Percentiles rank a stretch among this genome's conserved stretches.
Evolutionary conservation across 768 basidiomycete genomes (phyloP).

Genomic region (Thelephora ganbajun): DNA sequence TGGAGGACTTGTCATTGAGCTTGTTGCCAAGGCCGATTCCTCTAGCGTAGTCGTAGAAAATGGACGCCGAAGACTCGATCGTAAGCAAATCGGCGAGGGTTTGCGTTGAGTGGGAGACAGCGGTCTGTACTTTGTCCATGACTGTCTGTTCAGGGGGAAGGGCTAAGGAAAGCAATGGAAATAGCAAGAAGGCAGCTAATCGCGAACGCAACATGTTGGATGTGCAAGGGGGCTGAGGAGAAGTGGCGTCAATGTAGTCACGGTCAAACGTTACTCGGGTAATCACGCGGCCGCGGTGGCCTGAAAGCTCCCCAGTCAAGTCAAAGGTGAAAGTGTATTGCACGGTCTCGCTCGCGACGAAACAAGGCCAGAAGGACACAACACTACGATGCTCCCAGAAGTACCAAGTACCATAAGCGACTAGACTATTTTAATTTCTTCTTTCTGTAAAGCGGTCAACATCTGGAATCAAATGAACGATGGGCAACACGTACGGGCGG

Average conservation of each 20-base stretch:
- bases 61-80: constrained; percentile 59
- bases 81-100: constrained; percentile 67
- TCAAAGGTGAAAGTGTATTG: too few species aligned
- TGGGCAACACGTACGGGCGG: constrained; percentile 54
- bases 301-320: too few species aligned
- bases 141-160: background rate
- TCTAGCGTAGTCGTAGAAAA: constrained; percentile 75
- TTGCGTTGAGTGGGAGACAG: constrained; percentile 31
- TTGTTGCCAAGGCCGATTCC: constrained; percentile 47
- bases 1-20: constrained; percentile 21
- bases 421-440: constrained; percentile 85
- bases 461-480: constrained; percentile 1
- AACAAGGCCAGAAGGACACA: too few species aligned
- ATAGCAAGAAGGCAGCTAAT: too few species aligned
- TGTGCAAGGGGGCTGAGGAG: too few species aligned
- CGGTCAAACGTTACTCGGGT: too few species aligned
- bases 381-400: too few species aligned
- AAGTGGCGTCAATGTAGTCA: too few species aligned
- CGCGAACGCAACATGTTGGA: too few species aligned
- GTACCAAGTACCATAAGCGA: constrained; percentile 1
- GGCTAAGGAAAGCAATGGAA: background rate
- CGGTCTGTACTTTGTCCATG: background rate
- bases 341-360: too few species aligned
- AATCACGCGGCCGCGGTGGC: too few species aligned
- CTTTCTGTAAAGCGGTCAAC: constrained; percentile 38